Conservation (phyloP, 495 filamentous ascomycete genomes). For the Rhizodiscina lignyota region DNA sequence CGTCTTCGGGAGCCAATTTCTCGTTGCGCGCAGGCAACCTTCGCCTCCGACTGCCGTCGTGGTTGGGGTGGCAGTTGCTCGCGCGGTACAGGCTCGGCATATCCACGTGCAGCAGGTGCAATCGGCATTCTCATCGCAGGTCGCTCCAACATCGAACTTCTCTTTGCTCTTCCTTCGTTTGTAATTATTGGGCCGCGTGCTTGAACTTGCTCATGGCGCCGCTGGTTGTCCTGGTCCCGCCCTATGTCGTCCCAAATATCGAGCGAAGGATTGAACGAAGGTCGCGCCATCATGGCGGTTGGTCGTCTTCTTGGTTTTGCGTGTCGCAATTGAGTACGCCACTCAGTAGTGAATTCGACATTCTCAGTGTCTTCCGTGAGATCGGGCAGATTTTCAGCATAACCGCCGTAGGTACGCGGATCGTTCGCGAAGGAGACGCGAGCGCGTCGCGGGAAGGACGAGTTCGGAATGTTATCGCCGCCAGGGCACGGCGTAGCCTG, state of each 20-base stretch:
- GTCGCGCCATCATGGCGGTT: slow-evolving; percentile 1
- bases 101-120: neutral
- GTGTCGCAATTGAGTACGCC: slow-evolving; percentile 5
- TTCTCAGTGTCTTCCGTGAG: neutral
- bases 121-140: slow-evolving; percentile 8
- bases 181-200: neutral
- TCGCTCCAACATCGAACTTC: slow-evolving; percentile 1
- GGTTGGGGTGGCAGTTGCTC: neutral
- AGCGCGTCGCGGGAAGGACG: too few species aligned
- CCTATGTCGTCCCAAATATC: slow-evolving; percentile 15
- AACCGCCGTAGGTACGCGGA: neutral
- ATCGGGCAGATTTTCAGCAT: neutral
- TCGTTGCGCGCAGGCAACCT: slow-evolving; percentile 1
- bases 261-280: slow-evolving; percentile 7
- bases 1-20: slow-evolving; percentile 3
- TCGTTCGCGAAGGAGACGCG: too few species aligned
- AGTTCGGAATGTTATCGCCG: neutral
- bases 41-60: neutral
- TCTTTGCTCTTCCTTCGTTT: neutral
- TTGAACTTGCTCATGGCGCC: neutral
- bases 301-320: slow-evolving; percentile 12
- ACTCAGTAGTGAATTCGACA: slow-evolving; percentile 13
- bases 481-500: neutral
- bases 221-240: slow-evolving; percentile 9
- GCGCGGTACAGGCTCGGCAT: neutral